Evolutionary conservation across 2,329 filamentous ascomycete species (phyloP).

Genomic region (Monosporascus sp.): DNA sequence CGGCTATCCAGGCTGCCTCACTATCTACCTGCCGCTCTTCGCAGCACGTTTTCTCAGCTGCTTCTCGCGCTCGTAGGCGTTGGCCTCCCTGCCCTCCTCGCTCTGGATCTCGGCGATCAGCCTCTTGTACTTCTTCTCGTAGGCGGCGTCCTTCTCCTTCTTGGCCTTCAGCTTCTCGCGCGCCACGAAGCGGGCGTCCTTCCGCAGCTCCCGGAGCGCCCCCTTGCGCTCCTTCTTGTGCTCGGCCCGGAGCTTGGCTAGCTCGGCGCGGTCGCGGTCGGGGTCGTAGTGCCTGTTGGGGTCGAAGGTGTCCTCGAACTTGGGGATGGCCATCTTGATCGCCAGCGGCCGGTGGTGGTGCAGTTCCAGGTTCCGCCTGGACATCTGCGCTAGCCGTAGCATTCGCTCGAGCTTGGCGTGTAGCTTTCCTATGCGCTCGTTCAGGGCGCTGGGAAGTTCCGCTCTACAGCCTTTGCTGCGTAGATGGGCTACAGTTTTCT

Average conservation of each 20-base stretch:
- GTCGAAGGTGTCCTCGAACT: slow-evolving; percentile 94
- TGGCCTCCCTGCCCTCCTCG: slow-evolving; percentile 80
- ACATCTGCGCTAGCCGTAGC: slow-evolving; percentile 55
- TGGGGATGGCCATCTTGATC: slow-evolving; percentile 83
- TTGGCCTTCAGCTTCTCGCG: slow-evolving; percentile 86
- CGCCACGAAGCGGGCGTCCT: slow-evolving; percentile 91
- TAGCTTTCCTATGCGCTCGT: slow-evolving; percentile 36
- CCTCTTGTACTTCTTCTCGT: slow-evolving; percentile 93
- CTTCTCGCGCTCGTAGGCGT: slow-evolving; percentile 86
- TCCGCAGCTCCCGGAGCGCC: slow-evolving; percentile 86
- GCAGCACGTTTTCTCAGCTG: slow-evolving; percentile 63
- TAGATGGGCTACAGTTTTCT: slow-evolving; percentile 56
- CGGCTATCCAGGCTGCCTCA: not conserved
- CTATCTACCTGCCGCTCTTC: slow-evolving; percentile 29
- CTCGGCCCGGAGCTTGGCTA: slow-evolving; percentile 79
- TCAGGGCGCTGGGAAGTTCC: slow-evolving; percentile 42
- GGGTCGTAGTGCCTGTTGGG: slow-evolving; percentile 97
- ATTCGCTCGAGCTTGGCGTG: slow-evolving; percentile 44
- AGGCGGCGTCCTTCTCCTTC: slow-evolving; percentile 86
- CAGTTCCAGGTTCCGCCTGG: slow-evolving; percentile 74
- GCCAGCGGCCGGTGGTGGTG: slow-evolving; percentile 85
- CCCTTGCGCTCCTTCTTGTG: slow-evolving; percentile 95
- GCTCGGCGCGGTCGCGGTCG: slow-evolving; percentile 80
- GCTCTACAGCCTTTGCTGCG: slow-evolving; percentile 43
- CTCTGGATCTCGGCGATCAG: slow-evolving; percentile 93